A percentile compares a stretch with the other conserved stretches of the same genome.
Evolutionary conservation across 1,139 yeast genomes (phyloP).

Genomic region (Scheffersomyces stambukii): DNA sequence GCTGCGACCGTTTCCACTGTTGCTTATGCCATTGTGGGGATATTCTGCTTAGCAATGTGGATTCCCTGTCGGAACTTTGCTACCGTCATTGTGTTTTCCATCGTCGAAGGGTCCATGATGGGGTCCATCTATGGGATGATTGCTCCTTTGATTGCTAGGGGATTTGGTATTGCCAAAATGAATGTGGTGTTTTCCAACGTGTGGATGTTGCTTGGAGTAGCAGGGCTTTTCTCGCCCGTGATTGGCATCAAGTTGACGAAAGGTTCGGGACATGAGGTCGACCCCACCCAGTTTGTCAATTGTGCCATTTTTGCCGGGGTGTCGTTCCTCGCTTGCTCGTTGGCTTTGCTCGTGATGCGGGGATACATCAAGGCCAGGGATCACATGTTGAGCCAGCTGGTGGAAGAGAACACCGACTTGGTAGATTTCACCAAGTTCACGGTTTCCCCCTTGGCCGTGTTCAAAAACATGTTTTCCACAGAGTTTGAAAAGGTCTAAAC

Average conservation of each 20-base stretch:
- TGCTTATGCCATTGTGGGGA: constrained; percentile 19
- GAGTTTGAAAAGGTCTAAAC: no score
- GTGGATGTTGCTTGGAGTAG: constrained; percentile 44
- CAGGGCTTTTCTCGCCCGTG: constrained; percentile 50
- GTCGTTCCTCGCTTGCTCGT: constrained; percentile 42
- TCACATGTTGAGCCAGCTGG: constrained; percentile 15
- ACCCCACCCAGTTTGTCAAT: constrained; percentile 43
- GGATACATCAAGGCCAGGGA: constrained; percentile 50
- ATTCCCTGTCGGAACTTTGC: constrained; percentile 32
- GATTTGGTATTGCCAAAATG: constrained; percentile 47
- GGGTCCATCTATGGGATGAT: constrained; percentile 27
- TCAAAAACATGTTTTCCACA: no score
- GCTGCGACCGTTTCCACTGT: constrained; percentile 31
- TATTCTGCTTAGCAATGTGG: constrained; percentile 32
- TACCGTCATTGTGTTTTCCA: constrained; percentile 21
- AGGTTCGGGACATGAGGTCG: constrained; percentile 26
- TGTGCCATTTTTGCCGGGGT: constrained; percentile 54
- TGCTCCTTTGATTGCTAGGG: constrained; percentile 29
- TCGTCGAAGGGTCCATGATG: constrained; percentile 25
- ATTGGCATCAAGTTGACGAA: constrained; percentile 47
- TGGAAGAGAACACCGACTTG: constrained; percentile 15
- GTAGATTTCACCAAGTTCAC: constrained; percentile 15
- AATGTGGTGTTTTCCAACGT: constrained; percentile 45
- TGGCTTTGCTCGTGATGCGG: constrained; percentile 35
- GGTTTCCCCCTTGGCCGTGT: constrained; percentile 19